phyloP scores from a whole-genome alignment of 805 yeast genomes.

The Kazachstania taianensis region DNA sequence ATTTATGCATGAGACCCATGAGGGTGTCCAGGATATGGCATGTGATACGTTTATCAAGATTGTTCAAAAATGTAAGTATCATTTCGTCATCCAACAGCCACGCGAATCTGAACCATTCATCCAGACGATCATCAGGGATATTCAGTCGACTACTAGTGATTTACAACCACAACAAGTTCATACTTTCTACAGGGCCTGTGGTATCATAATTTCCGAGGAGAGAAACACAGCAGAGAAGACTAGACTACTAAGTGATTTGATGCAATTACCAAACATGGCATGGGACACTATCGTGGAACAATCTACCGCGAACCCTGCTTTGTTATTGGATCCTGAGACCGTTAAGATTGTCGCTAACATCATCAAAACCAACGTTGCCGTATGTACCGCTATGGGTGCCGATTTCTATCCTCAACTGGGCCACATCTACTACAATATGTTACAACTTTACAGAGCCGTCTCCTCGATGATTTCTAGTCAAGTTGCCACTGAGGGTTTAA shows the following conservation, averaged over 20 bases:
- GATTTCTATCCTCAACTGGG: slow-evolving; percentile 84
- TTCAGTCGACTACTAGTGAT: slow-evolving; percentile 81
- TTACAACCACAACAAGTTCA: slow-evolving; percentile 96
- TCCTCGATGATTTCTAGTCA: slow-evolving; percentile 73
- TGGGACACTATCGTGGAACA: slow-evolving; percentile 85
- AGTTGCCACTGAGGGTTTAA: slow-evolving; percentile 69
- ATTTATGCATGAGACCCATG: slow-evolving; percentile 99
- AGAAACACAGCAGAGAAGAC: slow-evolving; percentile 59
- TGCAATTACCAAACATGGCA: slow-evolving; percentile 88
- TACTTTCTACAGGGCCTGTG: slow-evolving; percentile 96
- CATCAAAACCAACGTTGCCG: slow-evolving; percentile 90
- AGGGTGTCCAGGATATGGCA: slow-evolving; percentile 99
- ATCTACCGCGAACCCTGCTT: slow-evolving; percentile 72
- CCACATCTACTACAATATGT: slow-evolving; percentile 77
- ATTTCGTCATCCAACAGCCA: slow-evolving; percentile 79
- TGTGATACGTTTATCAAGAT: slow-evolving; percentile 97
- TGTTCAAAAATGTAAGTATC: slow-evolving; percentile 88
- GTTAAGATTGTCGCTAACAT: slow-evolving; percentile 90
- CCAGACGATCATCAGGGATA: slow-evolving; percentile 74
- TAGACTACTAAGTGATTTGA: slow-evolving; percentile 61
- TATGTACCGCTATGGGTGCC: slow-evolving; percentile 89
- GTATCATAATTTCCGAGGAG: slow-evolving; percentile 84
- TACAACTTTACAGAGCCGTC: slow-evolving; percentile 80
- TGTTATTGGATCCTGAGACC: slow-evolving; percentile 68
- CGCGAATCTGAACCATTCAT: slow-evolving; percentile 86